These are phyloP conservation scores for Colletotrichum coccodes DNA, from an alignment of 2,329 filamentous ascomycete species.

Conservation along the genomic window DNA sequence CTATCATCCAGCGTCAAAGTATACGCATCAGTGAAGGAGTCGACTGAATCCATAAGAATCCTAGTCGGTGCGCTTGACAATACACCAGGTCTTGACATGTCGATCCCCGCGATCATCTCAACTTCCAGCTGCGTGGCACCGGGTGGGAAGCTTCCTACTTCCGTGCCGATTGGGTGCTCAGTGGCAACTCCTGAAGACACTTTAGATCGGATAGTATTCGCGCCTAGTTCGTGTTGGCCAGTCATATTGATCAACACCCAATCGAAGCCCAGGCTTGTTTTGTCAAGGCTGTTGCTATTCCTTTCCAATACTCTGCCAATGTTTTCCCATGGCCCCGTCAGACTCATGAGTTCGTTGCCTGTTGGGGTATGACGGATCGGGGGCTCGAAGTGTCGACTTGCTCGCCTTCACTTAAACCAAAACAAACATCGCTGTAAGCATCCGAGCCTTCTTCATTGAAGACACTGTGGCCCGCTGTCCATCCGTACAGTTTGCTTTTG, in stretches of 20 bases:
- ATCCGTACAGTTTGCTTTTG: not conserved
- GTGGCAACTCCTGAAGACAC: not conserved
- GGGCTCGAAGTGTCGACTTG: too few relatives aligned
- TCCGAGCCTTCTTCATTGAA: not conserved
- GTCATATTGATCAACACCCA: not conserved
- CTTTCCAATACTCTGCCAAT: not conserved
- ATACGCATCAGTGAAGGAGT: not conserved
- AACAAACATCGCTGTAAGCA: too few relatives aligned
- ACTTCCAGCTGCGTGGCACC: not conserved
- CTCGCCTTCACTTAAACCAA: too few relatives aligned
- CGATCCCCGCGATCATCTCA: not conserved
- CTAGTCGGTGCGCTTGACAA: not conserved
- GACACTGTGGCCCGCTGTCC: not conserved
- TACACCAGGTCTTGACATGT: not conserved
- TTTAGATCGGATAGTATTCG: not conserved
- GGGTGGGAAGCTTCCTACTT: not conserved
- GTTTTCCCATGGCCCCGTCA: too few relatives aligned
- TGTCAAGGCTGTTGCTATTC: not conserved
- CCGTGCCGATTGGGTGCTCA: not conserved
- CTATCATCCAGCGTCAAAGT: not conserved
- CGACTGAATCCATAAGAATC: not conserved
- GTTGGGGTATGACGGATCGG: too few relatives aligned
- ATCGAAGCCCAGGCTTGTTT: not conserved
- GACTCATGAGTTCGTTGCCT: not conserved
- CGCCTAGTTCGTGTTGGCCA: not conserved